Conservation (phyloP, 2,329 filamentous ascomycete genomes). For the Pseudogymnoascus sp. region DNA sequence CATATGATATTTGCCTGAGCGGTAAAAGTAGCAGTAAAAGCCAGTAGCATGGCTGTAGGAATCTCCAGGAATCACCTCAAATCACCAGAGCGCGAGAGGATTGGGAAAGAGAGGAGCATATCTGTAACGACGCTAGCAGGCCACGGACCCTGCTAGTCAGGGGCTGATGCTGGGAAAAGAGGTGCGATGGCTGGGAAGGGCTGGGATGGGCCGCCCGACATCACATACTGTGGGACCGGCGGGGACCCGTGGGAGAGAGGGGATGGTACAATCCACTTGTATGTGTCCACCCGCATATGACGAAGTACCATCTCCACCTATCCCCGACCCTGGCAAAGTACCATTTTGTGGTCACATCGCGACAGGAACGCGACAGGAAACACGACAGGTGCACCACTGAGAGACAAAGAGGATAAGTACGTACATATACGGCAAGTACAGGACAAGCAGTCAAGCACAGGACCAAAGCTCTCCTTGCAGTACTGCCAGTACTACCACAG, state of each 20-base stretch:
- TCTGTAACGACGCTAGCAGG: not conserved
- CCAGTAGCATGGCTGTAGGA: not conserved
- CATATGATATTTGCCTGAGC: slow-evolving; percentile 1
- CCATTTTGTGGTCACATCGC: not conserved
- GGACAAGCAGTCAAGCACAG: no score
- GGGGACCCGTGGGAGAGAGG: not conserved
- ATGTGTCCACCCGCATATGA: not conserved
- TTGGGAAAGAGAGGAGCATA: slow-evolving; percentile 5
- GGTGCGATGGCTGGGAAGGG: not conserved
- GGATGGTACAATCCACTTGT: not conserved
- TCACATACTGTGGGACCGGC: not conserved
- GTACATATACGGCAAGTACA: no score
- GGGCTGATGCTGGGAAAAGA: slow-evolving; percentile 2
- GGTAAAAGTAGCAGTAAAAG: not conserved
- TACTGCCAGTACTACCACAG: not conserved
- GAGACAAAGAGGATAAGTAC: no score
- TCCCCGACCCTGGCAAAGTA: not conserved
- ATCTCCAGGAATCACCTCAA: not conserved
- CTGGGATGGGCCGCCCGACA: not conserved
- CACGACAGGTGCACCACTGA: not conserved
- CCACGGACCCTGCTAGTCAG: not conserved
- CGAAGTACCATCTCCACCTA: not conserved
- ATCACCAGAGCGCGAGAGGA: not conserved
- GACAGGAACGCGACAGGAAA: not conserved
- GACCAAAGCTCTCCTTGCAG: not conserved